phyloP scores from a whole-genome alignment of 495 filamentous ascomycete species.

The Podospora anserina region DNA sequence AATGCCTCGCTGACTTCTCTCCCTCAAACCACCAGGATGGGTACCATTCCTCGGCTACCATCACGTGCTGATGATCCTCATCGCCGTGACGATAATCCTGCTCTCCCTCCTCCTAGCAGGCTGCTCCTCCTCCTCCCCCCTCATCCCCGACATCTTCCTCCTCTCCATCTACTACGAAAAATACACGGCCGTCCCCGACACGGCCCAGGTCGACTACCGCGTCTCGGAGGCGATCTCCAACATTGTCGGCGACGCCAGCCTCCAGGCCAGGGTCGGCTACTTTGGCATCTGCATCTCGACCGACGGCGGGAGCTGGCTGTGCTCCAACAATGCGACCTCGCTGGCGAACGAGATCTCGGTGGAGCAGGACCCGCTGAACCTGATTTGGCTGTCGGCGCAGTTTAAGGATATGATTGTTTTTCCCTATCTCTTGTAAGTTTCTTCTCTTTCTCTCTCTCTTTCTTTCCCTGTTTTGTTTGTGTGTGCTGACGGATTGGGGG shows the following conservation, averaged over 20 bases:
- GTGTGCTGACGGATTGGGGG: not conserved
- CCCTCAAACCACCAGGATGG: constrained; percentile 54
- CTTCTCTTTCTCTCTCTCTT: not conserved
- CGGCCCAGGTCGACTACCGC: constrained; percentile 79
- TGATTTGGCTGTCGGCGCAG: constrained; percentile 74
- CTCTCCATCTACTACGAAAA: constrained; percentile 70
- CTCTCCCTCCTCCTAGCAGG: constrained; percentile 80
- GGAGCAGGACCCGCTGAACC: constrained; percentile 74
- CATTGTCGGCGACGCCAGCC: constrained; percentile 62
- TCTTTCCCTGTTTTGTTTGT: not conserved
- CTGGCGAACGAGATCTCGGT: constrained; percentile 65
- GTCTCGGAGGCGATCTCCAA: constrained; percentile 71
- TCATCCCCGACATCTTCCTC: constrained; percentile 77
- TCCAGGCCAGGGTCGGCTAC: constrained; percentile 70
- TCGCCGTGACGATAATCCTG: constrained; percentile 89
- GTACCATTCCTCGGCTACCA: constrained; percentile 97
- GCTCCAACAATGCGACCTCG: constrained; percentile 73
- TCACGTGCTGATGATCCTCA: constrained; percentile 97
- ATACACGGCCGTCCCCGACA: constrained; percentile 63
- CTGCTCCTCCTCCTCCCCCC: constrained; percentile 71
- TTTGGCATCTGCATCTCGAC: constrained; percentile 72
- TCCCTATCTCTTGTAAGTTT: constrained; percentile 67
- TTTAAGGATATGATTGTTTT: constrained; percentile 83
- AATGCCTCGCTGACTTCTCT: not conserved
- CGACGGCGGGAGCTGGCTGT: constrained; percentile 67